These are phyloP conservation scores for Dictyostelium firmibasis DNA, from an alignment of 78 protist genomes.

Conservation along the genomic window DNA sequence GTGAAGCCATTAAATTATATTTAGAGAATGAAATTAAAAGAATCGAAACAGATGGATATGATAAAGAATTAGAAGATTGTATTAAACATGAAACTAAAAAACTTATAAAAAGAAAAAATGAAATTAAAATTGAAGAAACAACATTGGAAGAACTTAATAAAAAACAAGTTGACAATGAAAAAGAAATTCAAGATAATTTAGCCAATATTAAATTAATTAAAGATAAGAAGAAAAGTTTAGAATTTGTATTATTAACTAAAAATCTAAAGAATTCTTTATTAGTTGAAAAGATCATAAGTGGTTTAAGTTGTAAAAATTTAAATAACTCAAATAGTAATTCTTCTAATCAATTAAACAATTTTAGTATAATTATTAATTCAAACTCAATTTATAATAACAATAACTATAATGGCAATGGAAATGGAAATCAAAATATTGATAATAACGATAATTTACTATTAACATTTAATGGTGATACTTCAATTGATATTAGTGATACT, in stretches of 20 bases:
- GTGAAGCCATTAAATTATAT: background rate
- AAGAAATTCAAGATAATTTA: background rate
- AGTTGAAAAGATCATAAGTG: background rate
- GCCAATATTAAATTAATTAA: background rate
- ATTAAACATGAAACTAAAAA: constrained; percentile 3
- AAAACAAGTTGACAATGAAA: background rate
- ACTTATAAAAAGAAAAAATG: background rate
- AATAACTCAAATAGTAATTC: background rate
- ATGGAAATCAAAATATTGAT: background rate
- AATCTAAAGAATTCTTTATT: background rate
- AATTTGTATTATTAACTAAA: background rate
- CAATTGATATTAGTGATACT: background rate
- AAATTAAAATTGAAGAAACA: background rate
- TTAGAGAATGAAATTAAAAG: background rate
- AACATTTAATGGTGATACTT: background rate
- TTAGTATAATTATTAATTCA: background rate
- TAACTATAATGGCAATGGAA: background rate
- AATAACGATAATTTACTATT: background rate
- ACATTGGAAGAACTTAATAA: background rate
- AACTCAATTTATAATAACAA: background rate
- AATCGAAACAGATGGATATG: background rate
- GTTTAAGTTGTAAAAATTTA: background rate
- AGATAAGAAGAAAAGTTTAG: constrained; percentile 4
- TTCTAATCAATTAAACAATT: background rate
- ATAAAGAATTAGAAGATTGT: constrained; percentile 2